Evolutionary conservation across 345 rosid species (phyloP), one percentile per base, ranked within the genome.

Genomic region (Ceriops zippeliana): DNA sequence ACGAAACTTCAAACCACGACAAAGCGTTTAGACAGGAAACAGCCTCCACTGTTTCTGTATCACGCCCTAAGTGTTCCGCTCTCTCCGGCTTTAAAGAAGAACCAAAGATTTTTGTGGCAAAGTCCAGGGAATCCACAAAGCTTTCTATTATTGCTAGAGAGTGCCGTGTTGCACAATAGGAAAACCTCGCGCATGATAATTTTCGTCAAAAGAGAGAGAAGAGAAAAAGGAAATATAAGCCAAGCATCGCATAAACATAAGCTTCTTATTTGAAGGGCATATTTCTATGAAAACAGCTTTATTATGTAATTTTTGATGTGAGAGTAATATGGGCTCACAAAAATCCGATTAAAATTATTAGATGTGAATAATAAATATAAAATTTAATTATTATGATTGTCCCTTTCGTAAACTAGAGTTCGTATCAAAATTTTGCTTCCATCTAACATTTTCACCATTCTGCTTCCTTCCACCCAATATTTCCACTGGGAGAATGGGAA

Each of bases 51-150:
- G 28, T 56, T 51, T 47, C 11, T 9, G n/a, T n/a, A 6, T 58
- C 59, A 56, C 28, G 56, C 34, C 37, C 34, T 46, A 38, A 60
- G 46, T 9, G 32, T 66, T 68, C 79, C 79, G 79, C 58, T 20
- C 54, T 28, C 52, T 34, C 52, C 42, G 75, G 73, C 79, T 80
- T 74, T 81, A 71, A 47, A 53, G 11, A 24, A 66, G 49, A 61
- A 13, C 34, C 1, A 28, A 28, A 35, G 51, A 59, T 31, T 47
- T 47, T 13, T 49, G 67, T 75, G 62, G 80, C 53, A 10, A 72
- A 52, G 73, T 65, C 59, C 59, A 64, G 66, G 59, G 61, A 67
- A 73, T 27, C 66, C 60, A 72, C 26, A 24, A 56, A 66, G 32
- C 22, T 63, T 63, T 17, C 53, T 15, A 66, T 63, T 59, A 51